Conservation (phyloP, 2,329 filamentous ascomycete genomes). For the Sporothrix inflata region DNA sequence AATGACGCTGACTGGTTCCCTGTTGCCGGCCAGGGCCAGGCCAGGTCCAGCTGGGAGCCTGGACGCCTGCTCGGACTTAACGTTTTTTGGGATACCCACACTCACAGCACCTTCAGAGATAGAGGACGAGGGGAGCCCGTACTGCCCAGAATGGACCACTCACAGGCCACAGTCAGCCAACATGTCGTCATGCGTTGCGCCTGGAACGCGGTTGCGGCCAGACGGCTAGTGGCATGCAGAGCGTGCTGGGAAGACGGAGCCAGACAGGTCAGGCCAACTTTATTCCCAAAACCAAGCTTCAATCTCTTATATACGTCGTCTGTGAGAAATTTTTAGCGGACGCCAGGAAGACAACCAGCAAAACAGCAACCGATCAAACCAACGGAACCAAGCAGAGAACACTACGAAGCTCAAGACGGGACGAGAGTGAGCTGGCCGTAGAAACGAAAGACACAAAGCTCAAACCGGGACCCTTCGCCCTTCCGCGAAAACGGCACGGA, state of each 20-base stretch:
- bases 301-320: neutral
- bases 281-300: conserved; percentile 10
- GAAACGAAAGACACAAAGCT: neutral
- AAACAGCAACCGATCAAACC: neutral
- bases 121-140: conserved; percentile 14
- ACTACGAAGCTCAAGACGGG: neutral
- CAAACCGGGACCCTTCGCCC: neutral
- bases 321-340: conserved; percentile 6
- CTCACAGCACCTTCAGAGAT: no score
- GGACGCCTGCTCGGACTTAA: neutral
- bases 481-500: neutral
- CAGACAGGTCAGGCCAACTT: conserved; percentile 17
- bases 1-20: conserved; percentile 20
- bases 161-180: conserved; percentile 28
- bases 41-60: conserved; percentile 1
- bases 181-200: conserved; percentile 35
- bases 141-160: conserved; percentile 29
- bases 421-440: neutral
- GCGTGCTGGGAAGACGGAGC: neutral
- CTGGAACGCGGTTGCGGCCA: conserved; percentile 22
- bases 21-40: neutral
- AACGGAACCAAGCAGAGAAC: neutral
- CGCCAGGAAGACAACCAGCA: neutral
- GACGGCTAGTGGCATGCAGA: conserved; percentile 22
- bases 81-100: no score